Evolutionary conservation across 768 basidiomycete species (phyloP).

Genomic region (Leccinum imitatum): DNA sequence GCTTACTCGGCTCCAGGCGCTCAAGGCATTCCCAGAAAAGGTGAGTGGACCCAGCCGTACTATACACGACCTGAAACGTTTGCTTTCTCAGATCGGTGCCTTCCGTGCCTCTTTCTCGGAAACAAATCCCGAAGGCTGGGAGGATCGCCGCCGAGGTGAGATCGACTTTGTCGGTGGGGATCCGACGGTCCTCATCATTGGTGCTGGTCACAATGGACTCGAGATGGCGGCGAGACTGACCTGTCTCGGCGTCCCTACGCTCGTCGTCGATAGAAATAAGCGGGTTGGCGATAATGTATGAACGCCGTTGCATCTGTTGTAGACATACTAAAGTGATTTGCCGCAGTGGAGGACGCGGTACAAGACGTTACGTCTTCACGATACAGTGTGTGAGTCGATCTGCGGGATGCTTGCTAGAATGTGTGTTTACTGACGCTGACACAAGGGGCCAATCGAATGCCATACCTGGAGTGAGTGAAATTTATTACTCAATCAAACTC

Average conservation of each 20-base stretch:
- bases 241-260: constrained; percentile 49
- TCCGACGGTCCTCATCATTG: constrained; percentile 61
- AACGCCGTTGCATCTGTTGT: not conserved
- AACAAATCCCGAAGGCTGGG: constrained; percentile 50
- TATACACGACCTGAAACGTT: not conserved
- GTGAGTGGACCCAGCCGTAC: constrained; percentile 11
- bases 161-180: constrained; percentile 43
- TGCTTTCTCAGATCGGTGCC: constrained; percentile 30
- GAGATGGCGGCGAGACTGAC: constrained; percentile 62
- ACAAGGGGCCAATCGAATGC: constrained; percentile 52
- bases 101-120: constrained; percentile 38
- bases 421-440: constrained; percentile 1
- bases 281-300: constrained; percentile 49
- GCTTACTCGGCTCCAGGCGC: constrained; percentile 56
- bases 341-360: constrained; percentile 55
- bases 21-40: constrained; percentile 53
- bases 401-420: not conserved
- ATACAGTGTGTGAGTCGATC: constrained; percentile 43
- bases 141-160: constrained; percentile 41
- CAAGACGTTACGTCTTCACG: constrained; percentile 53
- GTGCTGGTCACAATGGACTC: constrained; percentile 68
- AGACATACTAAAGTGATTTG: constrained; percentile 4
- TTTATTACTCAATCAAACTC: not conserved
- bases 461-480: constrained; percentile 49
- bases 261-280: constrained; percentile 53